Percentiles rank a stretch among this genome's conserved stretches.
phyloP scores from a whole-genome alignment of 2,329 filamentous ascomycete species.

The Xylariales sp. region DNA sequence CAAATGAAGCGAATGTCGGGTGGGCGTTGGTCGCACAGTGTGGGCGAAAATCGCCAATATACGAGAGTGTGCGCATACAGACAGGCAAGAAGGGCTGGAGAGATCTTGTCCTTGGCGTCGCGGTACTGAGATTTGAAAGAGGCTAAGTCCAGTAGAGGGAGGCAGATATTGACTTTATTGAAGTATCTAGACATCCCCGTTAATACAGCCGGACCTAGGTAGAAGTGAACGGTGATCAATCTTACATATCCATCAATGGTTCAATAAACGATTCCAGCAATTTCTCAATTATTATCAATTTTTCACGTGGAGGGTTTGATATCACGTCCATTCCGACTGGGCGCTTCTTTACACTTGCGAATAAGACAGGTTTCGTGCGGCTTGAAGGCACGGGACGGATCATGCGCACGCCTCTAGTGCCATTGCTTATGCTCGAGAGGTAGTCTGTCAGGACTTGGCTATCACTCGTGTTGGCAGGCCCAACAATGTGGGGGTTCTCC shows the following conservation, averaged over 20 bases:
- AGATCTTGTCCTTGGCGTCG: slow-evolving; percentile 41
- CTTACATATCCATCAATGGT: slow-evolving; percentile 45
- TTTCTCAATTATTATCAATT: slow-evolving; percentile 53
- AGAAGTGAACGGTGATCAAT: background rate
- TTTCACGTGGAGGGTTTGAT: slow-evolving; percentile 35
- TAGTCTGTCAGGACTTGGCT: slow-evolving; percentile 58
- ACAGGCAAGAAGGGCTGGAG: slow-evolving; percentile 51
- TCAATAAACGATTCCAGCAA: slow-evolving; percentile 50
- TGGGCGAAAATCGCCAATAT: slow-evolving; percentile 49
- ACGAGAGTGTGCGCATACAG: slow-evolving; percentile 54
- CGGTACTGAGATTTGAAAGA: slow-evolving; percentile 46
- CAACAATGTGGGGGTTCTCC: slow-evolving; percentile 50
- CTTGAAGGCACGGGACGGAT: slow-evolving; percentile 15
- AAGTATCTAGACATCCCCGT: slow-evolving; percentile 46
- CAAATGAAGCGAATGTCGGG: slow-evolving; percentile 58
- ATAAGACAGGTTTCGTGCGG: slow-evolving; percentile 32
- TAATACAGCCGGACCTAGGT: no score
- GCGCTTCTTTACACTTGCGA: slow-evolving; percentile 40
- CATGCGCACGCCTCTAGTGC: slow-evolving; percentile 16
- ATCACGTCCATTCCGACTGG: slow-evolving; percentile 37
- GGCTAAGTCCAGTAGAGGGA: slow-evolving; percentile 54
- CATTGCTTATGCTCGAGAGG: slow-evolving; percentile 35
- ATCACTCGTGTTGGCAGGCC: slow-evolving; percentile 55
- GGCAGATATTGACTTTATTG: slow-evolving; percentile 52
- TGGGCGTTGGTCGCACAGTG: slow-evolving; percentile 38